Base-by-base conservation (phyloP, 148 eudicot genomes). In the Persicaria tinctoria region DNA sequence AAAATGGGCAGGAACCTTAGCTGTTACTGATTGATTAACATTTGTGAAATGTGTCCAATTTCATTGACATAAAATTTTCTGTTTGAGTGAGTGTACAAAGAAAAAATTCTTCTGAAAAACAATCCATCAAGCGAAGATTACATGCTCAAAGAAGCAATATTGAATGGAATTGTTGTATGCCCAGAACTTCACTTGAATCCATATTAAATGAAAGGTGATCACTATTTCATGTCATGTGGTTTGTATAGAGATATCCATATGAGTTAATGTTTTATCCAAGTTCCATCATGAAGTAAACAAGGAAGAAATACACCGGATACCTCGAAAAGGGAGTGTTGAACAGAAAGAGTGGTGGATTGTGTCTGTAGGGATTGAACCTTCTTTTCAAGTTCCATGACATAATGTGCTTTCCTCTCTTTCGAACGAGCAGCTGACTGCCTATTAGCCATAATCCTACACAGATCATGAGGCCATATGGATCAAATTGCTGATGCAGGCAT, bases 341-440 rank as follows among this genome's bases (percentile, higher is more conserved):
- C 94, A 41, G 98, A 89, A 79, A 93, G 97, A 60, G 98, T 81
- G 69, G 97, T 93, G 47, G 98, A 97, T 82, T 93, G 90, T 60
- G 92, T 93, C 81, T 87, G 97, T 79, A 93, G 87, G 78, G 87
- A 83, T 75, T 88, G 89, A 57, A 89, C 92, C 82, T 87, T 91
- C 72, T 94, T 87, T 84, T 93, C 98, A 5, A 93, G 91, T 74
- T 93, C 98, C 54, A 89, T 74, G 16, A 93, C 89, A 66, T 93
- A 91, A 0, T 88, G 85, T 7, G 97, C 97, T 81, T 93, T 93
- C 76, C 98, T 88, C 79, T 93, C 98, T 82, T 93, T 93, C 6
- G 98, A 93, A 45, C 98, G 89, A 80, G 98, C 92, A 75, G 98
- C 98, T 70, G 98, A 93, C 76, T 93, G 94, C 68, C 98, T 88